Conservation (phyloP, 768 basidiomycete species). For the Tulasnella sp. region DNA sequence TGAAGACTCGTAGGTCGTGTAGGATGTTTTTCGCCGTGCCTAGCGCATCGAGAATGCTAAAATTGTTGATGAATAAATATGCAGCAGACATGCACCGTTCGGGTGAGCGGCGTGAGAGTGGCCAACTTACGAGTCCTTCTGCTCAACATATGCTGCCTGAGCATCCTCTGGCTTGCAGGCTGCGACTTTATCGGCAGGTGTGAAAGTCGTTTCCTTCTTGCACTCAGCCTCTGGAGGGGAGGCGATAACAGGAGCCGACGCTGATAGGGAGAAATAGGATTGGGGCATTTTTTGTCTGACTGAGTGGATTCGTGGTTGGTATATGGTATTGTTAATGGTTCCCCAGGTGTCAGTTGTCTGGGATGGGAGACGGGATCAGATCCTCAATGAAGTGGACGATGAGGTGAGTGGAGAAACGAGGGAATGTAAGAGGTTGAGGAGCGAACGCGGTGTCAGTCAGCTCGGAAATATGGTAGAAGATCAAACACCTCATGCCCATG, state of each 20-base stretch:
- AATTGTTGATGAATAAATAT: slow-evolving; percentile 1
- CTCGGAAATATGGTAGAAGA: too few relatives aligned
- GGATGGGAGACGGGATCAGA: too few relatives aligned
- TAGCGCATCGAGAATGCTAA: slow-evolving; percentile 66
- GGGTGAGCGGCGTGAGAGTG: not conserved
- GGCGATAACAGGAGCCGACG: not conserved
- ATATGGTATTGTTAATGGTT: too few relatives aligned
- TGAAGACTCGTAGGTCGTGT: slow-evolving; percentile 62
- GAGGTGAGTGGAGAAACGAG: too few relatives aligned
- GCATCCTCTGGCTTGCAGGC: slow-evolving; percentile 41
- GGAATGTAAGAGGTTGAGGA: too few relatives aligned
- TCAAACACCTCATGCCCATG: too few relatives aligned
- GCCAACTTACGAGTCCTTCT: slow-evolving; percentile 56
- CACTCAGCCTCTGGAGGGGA: not conserved
- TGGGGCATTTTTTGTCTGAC: slow-evolving; percentile 8
- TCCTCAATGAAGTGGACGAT: too few relatives aligned
- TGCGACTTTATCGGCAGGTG: slow-evolving; percentile 26
- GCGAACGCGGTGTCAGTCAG: too few relatives aligned
- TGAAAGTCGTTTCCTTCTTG: slow-evolving; percentile 8
- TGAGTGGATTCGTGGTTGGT: too few relatives aligned
- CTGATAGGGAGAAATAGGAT: slow-evolving; percentile 1
- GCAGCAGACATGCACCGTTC: not conserved
- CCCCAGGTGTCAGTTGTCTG: too few relatives aligned
- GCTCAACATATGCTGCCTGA: slow-evolving; percentile 62
- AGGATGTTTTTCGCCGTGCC: slow-evolving; percentile 59